Evolutionary conservation across 2,329 filamentous ascomycete genomes (phyloP), one percentile per base, ranked within the genome.

Genomic region (Pseudogymnoascus sp.): DNA sequence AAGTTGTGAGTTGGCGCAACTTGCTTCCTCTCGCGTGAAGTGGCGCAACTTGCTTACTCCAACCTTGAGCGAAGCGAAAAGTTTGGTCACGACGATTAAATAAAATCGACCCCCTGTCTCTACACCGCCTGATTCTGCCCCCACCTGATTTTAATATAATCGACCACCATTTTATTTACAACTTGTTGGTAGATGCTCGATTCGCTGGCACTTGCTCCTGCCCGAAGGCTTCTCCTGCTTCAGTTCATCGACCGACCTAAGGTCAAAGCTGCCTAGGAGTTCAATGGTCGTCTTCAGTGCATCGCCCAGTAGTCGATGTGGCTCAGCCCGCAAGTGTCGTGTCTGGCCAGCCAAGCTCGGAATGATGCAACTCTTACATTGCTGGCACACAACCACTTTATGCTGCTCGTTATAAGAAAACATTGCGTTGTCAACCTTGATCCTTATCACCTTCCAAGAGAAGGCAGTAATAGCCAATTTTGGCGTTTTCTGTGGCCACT

Each of bases 321-420:
- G 55, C 34, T 58, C 3, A 4, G 48, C 37, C 19, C 19, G 9
- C 8, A 61, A 30, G 52, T 61, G 35, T 15, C 19, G 10, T 48
- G 5, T 56, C 41, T 34, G 26, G 23, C 19, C 15, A 37, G 2
- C n/a, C 2, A 18, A n/a, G 19, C 39, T 35, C 2, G 15, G 41
- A 23, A 60, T 21, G 10, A 60, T 56, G 12, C 18, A 56, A 19
- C 41, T 55, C 58, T 56, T 60, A 34, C 30, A 60, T n/a, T 37
- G 13, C 26, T 56, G 13, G 28, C 18, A 56, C 3, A 60, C 5
- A 35, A 15, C 34, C 3, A 60, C 41, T 21, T 34, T 30, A 37
- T 60, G 15, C 3, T 12, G 5, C 12, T 41, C 12, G 26, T 60
- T 56, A 60, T 60, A 60, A 18, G n/a, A 55, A 35, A 55, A 60